A percentile compares a stretch with the other conserved stretches of the same genome.
Conservation (phyloP, 352 stramenopile species). For the Phytopythium ostracodes region DNA sequence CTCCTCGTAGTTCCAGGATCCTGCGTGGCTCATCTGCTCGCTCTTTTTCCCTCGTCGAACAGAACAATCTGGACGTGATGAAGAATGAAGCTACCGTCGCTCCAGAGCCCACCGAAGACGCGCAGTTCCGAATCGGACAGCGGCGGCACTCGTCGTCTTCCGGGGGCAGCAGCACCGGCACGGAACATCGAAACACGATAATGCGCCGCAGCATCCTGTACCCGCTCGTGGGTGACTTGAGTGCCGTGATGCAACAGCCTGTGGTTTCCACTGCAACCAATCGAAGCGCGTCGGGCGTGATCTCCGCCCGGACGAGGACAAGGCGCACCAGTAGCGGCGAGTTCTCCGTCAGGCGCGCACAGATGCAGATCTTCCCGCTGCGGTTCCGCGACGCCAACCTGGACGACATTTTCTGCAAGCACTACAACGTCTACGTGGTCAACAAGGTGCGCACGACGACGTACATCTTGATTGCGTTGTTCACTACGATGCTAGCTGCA, state of each 20-base stretch:
- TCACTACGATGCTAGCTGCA: constrained; percentile 38
- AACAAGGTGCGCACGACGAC: constrained; percentile 56
- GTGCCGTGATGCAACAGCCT: constrained; percentile 34
- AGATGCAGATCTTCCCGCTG: constrained; percentile 55
- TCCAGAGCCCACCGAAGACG: constrained; percentile 8
- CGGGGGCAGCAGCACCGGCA: constrained; percentile 6
- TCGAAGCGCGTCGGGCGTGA: not conserved
- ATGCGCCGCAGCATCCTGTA: constrained; percentile 20
- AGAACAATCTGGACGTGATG: not conserved
- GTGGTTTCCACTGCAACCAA: not conserved
- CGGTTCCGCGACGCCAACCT: constrained; percentile 52
- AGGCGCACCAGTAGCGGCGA: not conserved
- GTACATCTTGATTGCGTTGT: constrained; percentile 43
- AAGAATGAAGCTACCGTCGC: not conserved
- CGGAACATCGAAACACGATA: constrained; percentile 11
- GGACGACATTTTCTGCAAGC: constrained; percentile 69
- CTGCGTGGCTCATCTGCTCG: not conserved
- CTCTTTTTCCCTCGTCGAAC: not conserved
- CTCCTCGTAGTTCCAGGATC: not conserved
- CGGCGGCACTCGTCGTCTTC: not conserved
- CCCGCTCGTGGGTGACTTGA: constrained; percentile 26
- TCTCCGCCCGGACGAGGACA: not conserved
- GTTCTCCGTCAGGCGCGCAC: constrained; percentile 18
- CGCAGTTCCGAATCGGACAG: constrained; percentile 5
- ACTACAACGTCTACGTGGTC: constrained; percentile 72